Conservation (phyloP, 768 basidiomycete species). For the Leccinum variicolor region DNA sequence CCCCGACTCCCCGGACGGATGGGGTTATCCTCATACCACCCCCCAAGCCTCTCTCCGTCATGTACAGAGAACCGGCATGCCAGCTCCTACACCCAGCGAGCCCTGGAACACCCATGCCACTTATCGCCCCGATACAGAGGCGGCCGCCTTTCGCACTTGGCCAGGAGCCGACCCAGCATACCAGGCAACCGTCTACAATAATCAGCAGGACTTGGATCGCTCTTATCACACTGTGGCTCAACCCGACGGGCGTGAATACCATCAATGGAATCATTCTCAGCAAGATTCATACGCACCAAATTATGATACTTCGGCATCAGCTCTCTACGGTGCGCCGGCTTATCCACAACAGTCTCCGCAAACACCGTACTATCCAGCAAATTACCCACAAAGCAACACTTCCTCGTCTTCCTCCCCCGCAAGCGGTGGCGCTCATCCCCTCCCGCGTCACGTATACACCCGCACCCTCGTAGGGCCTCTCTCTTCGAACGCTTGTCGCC, state of each 20-base stretch:
- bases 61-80: slow-evolving; percentile 22
- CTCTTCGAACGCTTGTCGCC: slow-evolving; percentile 79
- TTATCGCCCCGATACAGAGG: slow-evolving; percentile 29
- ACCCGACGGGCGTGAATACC: slow-evolving; percentile 37
- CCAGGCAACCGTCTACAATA: slow-evolving; percentile 28
- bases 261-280: slow-evolving; percentile 28
- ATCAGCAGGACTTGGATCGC: slow-evolving; percentile 33
- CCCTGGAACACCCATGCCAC: slow-evolving; percentile 21
- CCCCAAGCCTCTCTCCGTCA: slow-evolving; percentile 41
- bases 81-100: slow-evolving; percentile 14
- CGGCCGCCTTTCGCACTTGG: slow-evolving; percentile 51
- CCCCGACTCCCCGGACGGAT: slow-evolving; percentile 46
- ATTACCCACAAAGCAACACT: slow-evolving; percentile 20
- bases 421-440: slow-evolving; percentile 36
- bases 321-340: slow-evolving; percentile 23
- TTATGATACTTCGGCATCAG: slow-evolving; percentile 19
- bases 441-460: slow-evolving; percentile 72
- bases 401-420: slow-evolving; percentile 28
- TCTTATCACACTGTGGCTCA: slow-evolving; percentile 31
- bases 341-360: slow-evolving; percentile 29
- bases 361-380: slow-evolving; percentile 29
- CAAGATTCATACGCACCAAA: slow-evolving; percentile 24
- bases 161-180: slow-evolving; percentile 38
- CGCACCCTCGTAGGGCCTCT: slow-evolving; percentile 89
- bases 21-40: slow-evolving; percentile 46